Percentiles rank a stretch among this genome's conserved stretches.
phyloP scores from a whole-genome alignment of 768 basidiomycete species.

The Termitomyces sp. region DNA sequence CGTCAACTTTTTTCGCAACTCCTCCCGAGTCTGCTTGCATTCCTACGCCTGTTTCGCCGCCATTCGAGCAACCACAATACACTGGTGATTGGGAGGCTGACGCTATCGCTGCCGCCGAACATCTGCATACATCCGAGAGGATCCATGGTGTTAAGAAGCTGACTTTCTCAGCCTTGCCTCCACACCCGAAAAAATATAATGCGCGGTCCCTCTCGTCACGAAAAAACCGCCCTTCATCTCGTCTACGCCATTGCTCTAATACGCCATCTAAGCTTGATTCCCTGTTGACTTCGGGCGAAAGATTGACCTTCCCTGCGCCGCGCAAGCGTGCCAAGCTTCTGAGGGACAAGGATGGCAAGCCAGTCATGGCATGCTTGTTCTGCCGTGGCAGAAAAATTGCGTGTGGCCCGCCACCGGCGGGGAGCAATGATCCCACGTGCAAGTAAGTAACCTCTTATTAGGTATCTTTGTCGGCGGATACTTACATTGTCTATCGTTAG shows the following conservation, averaged over 20 bases:
- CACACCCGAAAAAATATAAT: not conserved
- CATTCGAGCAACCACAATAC: not conserved
- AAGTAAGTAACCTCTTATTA: slow-evolving; percentile 33
- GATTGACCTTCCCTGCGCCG: not conserved
- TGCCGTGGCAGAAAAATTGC: slow-evolving; percentile 49
- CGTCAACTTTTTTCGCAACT: not conserved
- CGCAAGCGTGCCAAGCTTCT: slow-evolving; percentile 5
- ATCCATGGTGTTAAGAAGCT: not conserved
- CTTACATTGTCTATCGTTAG: not conserved
- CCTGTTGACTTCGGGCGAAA: not conserved
- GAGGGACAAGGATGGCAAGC: slow-evolving; percentile 23
- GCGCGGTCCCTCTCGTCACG: not conserved
- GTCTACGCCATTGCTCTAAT: not conserved
- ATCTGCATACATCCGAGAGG: not conserved
- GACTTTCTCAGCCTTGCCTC: not conserved
- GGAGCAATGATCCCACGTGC: slow-evolving; percentile 37
- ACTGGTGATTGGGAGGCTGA: slow-evolving; percentile 14
- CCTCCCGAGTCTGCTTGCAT: not conserved
- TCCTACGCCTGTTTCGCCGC: not conserved
- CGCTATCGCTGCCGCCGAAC: slow-evolving; percentile 2
- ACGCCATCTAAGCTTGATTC: not conserved
- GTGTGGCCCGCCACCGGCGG: slow-evolving; percentile 36
- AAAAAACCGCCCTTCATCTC: not conserved
- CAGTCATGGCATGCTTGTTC: slow-evolving; percentile 43
- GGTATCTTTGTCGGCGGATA: not conserved